Base-by-base conservation (phyloP, 164 flowering plant species). In the Kalanchoe fedtschenkoi region DNA sequence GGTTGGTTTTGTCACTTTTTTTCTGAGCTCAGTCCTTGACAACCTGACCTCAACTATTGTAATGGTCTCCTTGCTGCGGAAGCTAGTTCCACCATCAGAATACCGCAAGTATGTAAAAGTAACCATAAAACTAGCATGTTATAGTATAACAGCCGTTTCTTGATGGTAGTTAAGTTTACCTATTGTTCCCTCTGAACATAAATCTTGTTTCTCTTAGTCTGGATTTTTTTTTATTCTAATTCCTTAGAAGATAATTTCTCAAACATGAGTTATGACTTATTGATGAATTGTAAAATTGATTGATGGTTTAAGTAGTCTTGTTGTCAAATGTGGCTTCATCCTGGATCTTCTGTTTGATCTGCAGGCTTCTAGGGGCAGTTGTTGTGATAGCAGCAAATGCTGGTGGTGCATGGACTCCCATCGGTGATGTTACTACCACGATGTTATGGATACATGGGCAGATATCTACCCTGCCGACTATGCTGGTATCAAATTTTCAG, bases 371-470 rank as follows among this genome's bases (percentile, higher is more conserved):
- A 21, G 98, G 98, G 70, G 98, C 91, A 70, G 98, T 93, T 54
- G 85, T 93, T 53, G 98, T 93, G 39, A 82, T 93, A 75, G 97
- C 98, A 29, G 97, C 98, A 62, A 93, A 93, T 83, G 91, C 98
- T 64, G 98, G 98, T 70, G 98, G 98, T 72, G 98, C 98, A 55
- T 93, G 98, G 98, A 88, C 97, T 34, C 98, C 97, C 3, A 93
- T 93, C 70, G 98, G 98, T 70, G 98, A 93, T 71, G 95, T 93
- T 56, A 93, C 98, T 33, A 93, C 98, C 22, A 86, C 98, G 35
- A 93, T 93, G 98, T 74, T 93, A 53, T 93, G 98, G 98, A 88
- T 93, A 61, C 98, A 93, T 73, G 98, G 98, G 69, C 98, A 93
- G 71, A 88, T 93, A 76, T 77, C 98, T 67, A 88, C 98, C 57